Evolutionary conservation across 257 asterid genomes (phyloP).

Genomic region (Ophiorrhiza pumila): DNA sequence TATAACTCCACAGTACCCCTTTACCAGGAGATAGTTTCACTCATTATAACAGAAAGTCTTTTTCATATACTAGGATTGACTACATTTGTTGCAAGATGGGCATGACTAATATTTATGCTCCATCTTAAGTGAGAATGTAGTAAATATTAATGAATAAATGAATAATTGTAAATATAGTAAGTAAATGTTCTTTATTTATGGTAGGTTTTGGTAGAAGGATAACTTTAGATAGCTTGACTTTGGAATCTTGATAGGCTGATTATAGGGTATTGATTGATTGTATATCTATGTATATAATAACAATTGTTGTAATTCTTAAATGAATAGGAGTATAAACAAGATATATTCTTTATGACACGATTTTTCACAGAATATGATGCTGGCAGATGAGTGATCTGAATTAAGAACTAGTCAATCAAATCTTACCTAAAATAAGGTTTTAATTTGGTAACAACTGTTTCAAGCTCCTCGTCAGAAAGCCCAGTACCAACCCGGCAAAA

Average conservation of each 20-base stretch:
- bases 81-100: neutral
- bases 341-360: neutral
- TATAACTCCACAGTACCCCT: no score
- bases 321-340: neutral
- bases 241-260: neutral
- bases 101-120: neutral
- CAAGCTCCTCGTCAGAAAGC: slow-evolving; percentile 92
- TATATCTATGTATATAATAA: neutral
- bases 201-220: neutral
- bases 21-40: no score
- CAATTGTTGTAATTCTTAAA: neutral
- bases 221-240: neutral
- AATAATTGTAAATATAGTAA: no score
- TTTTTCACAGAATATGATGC: neutral
- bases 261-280: neutral
- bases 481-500: slow-evolving; percentile 99
- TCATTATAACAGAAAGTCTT: neutral
- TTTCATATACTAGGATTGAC: neutral
- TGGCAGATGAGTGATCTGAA: neutral
- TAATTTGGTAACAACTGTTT: slow-evolving; percentile 66
- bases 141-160: neutral
- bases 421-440: slow-evolving; percentile 77
- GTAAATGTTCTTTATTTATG: neutral
- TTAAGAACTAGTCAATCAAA: neutral
- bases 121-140: neutral